A percentile compares a stretch with the other conserved stretches of the same genome.
Conservation (phyloP, 1,284 basidiomycete species). For the Moniliella sp. region DNA sequence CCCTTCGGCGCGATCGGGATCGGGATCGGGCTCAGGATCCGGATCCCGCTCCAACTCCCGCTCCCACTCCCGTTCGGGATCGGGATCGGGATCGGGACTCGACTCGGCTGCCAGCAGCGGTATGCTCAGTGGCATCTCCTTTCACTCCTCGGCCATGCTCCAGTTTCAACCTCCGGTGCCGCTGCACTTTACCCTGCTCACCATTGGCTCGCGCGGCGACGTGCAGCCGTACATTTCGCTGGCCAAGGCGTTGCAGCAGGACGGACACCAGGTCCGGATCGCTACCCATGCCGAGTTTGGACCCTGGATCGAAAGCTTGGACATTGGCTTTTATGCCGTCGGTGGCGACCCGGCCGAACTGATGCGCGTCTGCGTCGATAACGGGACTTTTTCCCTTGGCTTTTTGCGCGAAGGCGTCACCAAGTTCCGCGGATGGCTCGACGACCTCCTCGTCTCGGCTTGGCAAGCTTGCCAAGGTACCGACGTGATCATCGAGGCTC, state of each 20-base stretch:
- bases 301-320: conserved; percentile 39
- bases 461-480: conserved; percentile 18
- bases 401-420: conserved; percentile 16
- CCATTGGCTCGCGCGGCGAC: conserved; percentile 41
- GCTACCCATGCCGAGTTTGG: conserved; percentile 45
- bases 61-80: no score
- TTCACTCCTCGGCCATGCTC: conserved; percentile 7
- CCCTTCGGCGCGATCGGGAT: no score
- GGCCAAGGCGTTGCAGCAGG: conserved; percentile 34
- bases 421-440: conserved; percentile 23
- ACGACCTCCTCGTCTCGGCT: conserved; percentile 16
- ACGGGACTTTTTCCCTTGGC: conserved; percentile 13
- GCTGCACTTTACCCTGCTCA: conserved; percentile 46
- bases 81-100: no score
- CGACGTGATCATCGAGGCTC: conserved; percentile 23
- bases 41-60: no score
- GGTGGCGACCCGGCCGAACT: conserved; percentile 21
- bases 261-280: conserved; percentile 44
- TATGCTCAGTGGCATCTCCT: conserved; percentile 31
- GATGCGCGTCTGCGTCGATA: conserved; percentile 21
- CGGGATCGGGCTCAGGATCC: no score
- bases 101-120: no score
- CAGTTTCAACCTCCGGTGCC: conserved; percentile 7
- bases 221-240: conserved; percentile 43
- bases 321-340: conserved; percentile 14